Evolutionary conservation across 2,329 filamentous ascomycete genomes (phyloP).

Genomic region (Stemphylium beticola): DNA sequence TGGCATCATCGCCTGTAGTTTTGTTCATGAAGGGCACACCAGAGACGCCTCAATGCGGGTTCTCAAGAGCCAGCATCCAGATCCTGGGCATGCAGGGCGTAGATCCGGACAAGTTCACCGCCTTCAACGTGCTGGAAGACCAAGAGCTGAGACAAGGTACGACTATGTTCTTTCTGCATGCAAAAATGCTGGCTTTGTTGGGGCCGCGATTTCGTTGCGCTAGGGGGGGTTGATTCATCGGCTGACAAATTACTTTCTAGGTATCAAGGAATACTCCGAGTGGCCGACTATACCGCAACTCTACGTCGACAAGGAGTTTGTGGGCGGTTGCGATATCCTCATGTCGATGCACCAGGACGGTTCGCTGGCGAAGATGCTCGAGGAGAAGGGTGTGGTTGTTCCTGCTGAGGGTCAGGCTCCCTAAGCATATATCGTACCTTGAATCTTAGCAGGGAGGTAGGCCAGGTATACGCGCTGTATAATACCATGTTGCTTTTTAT

Average conservation of each 20-base stretch:
- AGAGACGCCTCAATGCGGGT: constrained; percentile 94
- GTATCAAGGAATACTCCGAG: constrained; percentile 98
- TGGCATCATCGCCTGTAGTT: constrained; percentile 86
- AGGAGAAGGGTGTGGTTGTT: constrained; percentile 88
- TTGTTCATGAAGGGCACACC: constrained; percentile 99
- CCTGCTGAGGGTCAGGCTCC: constrained; percentile 49
- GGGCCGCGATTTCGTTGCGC: too few relatives aligned
- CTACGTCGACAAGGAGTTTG: constrained; percentile 93
- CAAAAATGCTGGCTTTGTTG: too few relatives aligned
- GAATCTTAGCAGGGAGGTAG: too few relatives aligned
- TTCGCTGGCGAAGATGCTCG: constrained; percentile 86
- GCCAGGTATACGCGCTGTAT: background rate
- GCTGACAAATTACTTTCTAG: constrained; percentile 54
- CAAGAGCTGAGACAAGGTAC: constrained; percentile 79
- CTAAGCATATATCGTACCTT: background rate
- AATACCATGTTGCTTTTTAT: background rate
- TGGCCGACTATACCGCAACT: constrained; percentile 99
- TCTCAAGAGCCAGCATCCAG: constrained; percentile 93
- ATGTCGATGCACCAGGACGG: constrained; percentile 98
- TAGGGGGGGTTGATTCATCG: background rate
- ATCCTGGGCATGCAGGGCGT: constrained; percentile 94
- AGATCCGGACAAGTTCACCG: constrained; percentile 94
- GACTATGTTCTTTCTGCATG: too few relatives aligned
- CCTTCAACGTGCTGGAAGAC: constrained; percentile 96
- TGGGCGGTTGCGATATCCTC: constrained; percentile 97